Percentiles rank a stretch among this genome's conserved stretches.
Evolutionary conservation across 306 rosid species (phyloP).

Genomic region (Cotoneaster glaucophyllus): DNA sequence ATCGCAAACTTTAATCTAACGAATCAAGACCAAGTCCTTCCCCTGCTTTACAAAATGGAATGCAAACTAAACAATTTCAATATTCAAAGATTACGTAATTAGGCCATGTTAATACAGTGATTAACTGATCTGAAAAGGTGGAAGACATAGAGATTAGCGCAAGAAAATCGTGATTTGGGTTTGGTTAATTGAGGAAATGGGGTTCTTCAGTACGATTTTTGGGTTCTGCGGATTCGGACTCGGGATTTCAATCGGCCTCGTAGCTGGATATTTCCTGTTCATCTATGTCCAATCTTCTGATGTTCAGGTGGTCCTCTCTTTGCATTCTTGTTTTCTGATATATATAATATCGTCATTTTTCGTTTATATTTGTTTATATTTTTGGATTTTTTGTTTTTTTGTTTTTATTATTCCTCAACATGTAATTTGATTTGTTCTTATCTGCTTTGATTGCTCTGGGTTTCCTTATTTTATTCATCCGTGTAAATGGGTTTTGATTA

Average conservation of each 20-base stretch:
- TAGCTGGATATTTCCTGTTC: slow-evolving; percentile 76
- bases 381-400: background rate
- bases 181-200: slow-evolving; percentile 37
- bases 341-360: background rate
- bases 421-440: background rate
- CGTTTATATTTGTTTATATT: background rate
- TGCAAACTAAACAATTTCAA: too few relatives aligned
- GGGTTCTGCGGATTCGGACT: slow-evolving; percentile 80
- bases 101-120: background rate
- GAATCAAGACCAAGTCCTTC: too few relatives aligned
- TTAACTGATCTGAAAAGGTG: background rate
- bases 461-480: background rate
- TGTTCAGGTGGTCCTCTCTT: slow-evolving; percentile 45
- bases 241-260: slow-evolving; percentile 69
- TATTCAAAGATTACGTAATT: background rate
- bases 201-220: slow-evolving; percentile 60
- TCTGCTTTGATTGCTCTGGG: background rate
- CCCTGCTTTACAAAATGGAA: too few relatives aligned
- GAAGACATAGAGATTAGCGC: slow-evolving; percentile 3
- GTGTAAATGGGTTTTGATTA: background rate
- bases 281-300: slow-evolving; percentile 50
- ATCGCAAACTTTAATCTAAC: too few relatives aligned
- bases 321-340: background rate
- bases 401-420: background rate
- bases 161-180: slow-evolving; percentile 26